Evolutionary conservation across 805 yeast species (phyloP).

Genomic region (Cyberlindnera saturnus): DNA sequence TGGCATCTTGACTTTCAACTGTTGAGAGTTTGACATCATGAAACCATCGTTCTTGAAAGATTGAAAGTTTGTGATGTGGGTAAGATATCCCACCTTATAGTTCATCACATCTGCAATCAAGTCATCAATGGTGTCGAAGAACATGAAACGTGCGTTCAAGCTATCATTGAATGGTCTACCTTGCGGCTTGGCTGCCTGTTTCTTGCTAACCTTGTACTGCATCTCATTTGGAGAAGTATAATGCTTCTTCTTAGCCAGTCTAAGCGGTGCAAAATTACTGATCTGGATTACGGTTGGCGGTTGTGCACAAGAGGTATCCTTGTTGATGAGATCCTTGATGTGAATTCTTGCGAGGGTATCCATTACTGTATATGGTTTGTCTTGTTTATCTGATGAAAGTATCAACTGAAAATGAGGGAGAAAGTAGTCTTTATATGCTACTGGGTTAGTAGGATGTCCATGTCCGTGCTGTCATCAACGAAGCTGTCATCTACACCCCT

Average conservation of each 20-base stretch:
- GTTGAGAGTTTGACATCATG: conserved; percentile 10
- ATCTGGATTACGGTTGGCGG: conserved; percentile 21
- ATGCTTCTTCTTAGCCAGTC: conserved; percentile 24
- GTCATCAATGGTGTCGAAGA: conserved; percentile 20
- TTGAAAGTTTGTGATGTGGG: conserved; percentile 8
- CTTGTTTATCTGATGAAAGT: neutral
- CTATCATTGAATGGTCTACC: conserved; percentile 25
- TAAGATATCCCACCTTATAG: conserved; percentile 8
- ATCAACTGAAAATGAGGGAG: too few species aligned
- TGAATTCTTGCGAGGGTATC: conserved; percentile 7
- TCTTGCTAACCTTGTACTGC: conserved; percentile 7
- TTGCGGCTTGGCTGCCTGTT: conserved; percentile 13
- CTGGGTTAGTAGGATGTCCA: too few species aligned
- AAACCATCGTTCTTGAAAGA: conserved; percentile 8
- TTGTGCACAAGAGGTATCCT: neutral
- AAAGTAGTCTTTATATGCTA: too few species aligned
- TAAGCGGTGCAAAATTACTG: conserved; percentile 17
- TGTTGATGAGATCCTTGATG: conserved; percentile 1
- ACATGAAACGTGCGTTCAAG: conserved; percentile 22
- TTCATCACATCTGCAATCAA: conserved; percentile 17
- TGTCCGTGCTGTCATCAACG: too few species aligned
- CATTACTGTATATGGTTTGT: neutral
- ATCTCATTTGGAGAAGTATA: conserved; percentile 7
- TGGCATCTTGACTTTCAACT: conserved; percentile 13
- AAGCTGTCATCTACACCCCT: neutral